Evolutionary conservation across 768 basidiomycete species (phyloP), one percentile per base, ranked within the genome.

Genomic region (Kwoniella mangroviensis): DNA sequence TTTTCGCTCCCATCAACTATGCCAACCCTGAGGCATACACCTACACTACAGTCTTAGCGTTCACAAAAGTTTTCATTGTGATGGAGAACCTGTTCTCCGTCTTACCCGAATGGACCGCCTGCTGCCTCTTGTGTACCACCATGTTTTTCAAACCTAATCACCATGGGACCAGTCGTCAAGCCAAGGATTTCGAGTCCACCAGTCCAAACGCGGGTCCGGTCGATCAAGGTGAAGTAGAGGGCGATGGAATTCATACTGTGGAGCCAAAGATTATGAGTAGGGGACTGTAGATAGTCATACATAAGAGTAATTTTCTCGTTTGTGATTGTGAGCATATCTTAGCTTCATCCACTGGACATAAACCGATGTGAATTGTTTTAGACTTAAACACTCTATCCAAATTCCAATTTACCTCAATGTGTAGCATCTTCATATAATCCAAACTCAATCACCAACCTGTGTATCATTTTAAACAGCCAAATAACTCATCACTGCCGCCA

Each of bases 51-150:
- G 13, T 66, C 57, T n/a, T 40, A 12, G 68, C 68, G 7, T 66
- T 75, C 61, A 59, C 67, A 1, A 40, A 54, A 2, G 17, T 45
- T 6, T 75, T 75, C 51, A 54, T 71, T 26, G 65, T 42, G 41
- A 62, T 59, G 28, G 75, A 75, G 54, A 67, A 71, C 57, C 51
- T 69, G 49, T 63, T 73, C 24, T 69, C 69, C 19, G 70, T 70
- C 24, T 52, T 69, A 19, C 72, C 68, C 24, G 75, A 75, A 43
- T 75, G 75, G 75, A 45, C 64, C 7, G 60, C 75, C 0, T 75
- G 75, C 58, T 68, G 66, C 40, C 63, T 75, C 17, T 64, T 75
- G 21, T 60, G 72, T 4, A 52, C 41, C 3, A 73, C 72, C 34
- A 65, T 73, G 63, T 73, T 73, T 60, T 62, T 67, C 26, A 53